A percentile compares a stretch with the other conserved stretches of the same genome.
Conservation (phyloP, 768 basidiomycete genomes). For the Botryobasidium botryosum region DNA sequence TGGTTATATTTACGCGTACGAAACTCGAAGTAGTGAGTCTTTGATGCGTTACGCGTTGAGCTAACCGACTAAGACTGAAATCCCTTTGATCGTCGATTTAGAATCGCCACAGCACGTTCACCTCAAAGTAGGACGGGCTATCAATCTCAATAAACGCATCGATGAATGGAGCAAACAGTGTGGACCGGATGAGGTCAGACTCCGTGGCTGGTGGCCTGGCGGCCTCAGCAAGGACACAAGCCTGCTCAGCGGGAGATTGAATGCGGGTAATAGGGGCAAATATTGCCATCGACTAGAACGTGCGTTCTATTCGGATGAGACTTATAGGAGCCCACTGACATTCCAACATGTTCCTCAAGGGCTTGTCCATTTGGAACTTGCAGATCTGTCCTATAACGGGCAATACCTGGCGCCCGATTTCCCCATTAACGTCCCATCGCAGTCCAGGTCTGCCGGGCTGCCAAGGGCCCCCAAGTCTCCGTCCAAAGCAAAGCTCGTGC, state of each 20-base stretch:
- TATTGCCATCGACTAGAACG: constrained; percentile 57
- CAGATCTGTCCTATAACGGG: constrained; percentile 40
- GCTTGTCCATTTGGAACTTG: constrained; percentile 62
- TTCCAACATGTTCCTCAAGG: too few species aligned
- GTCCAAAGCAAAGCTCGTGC: constrained; percentile 8
- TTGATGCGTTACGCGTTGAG: constrained; percentile 45
- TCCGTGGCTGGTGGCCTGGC: constrained; percentile 59
- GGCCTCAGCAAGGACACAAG: constrained; percentile 26
- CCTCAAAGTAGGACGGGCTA: constrained; percentile 35
- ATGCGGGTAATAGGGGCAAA: constrained; percentile 39
- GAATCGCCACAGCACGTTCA: too few species aligned
- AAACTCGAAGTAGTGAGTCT: too few species aligned
- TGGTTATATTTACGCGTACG: constrained; percentile 71
- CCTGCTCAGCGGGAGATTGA: constrained; percentile 48
- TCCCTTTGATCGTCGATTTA: too few species aligned
- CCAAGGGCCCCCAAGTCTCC: constrained; percentile 6
- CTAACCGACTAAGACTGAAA: too few species aligned
- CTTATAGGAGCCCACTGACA: too few species aligned
- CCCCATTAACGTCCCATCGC: too few species aligned
- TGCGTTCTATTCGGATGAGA: too few species aligned
- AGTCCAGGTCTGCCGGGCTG: too few species aligned
- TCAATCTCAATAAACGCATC: constrained; percentile 53
- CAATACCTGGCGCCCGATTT: constrained; percentile 34
- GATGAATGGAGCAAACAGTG: constrained; percentile 74
- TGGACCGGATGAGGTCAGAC: constrained; percentile 51